phyloP scores from a whole-genome alignment of 257 asterid genomes.

The Phtheirospermum japonicum region DNA sequence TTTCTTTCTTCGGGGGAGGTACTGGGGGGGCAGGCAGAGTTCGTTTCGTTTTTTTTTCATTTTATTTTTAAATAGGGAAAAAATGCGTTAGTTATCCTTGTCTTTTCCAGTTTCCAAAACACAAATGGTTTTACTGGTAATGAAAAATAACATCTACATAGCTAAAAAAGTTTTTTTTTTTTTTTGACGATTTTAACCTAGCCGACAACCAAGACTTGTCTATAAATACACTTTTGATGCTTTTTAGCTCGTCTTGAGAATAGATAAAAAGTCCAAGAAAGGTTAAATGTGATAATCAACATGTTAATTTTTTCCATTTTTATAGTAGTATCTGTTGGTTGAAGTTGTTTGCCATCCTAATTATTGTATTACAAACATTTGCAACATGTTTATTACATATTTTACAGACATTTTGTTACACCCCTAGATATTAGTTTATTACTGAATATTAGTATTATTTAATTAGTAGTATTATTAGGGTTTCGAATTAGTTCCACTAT shows the following conservation, averaged over 20 bases:
- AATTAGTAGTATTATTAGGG: no score
- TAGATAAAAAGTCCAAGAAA: background rate
- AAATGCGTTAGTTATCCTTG: background rate
- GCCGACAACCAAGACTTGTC: background rate
- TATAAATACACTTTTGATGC: background rate
- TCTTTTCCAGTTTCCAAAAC: background rate
- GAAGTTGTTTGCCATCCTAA: background rate
- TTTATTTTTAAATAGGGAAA: background rate
- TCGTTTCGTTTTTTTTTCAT: no score
- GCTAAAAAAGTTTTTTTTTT: background rate
- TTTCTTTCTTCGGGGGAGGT: background rate
- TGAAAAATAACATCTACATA: background rate
- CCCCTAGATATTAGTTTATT: no score
- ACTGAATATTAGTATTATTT: no score
- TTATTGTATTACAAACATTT: slow-evolving; percentile 5
- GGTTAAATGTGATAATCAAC: background rate
- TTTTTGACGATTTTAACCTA: background rate
- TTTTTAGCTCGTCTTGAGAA: slow-evolving; percentile 7
- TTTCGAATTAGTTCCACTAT: no score
- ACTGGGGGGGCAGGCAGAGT: no score
- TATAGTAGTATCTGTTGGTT: background rate
- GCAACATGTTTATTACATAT: background rate
- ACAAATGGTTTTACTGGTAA: background rate
- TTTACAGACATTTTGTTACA: no score
- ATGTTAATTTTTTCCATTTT: background rate